Base-by-base conservation (phyloP, 177 flowering plant species). In the Vitis hybrid region DNA sequence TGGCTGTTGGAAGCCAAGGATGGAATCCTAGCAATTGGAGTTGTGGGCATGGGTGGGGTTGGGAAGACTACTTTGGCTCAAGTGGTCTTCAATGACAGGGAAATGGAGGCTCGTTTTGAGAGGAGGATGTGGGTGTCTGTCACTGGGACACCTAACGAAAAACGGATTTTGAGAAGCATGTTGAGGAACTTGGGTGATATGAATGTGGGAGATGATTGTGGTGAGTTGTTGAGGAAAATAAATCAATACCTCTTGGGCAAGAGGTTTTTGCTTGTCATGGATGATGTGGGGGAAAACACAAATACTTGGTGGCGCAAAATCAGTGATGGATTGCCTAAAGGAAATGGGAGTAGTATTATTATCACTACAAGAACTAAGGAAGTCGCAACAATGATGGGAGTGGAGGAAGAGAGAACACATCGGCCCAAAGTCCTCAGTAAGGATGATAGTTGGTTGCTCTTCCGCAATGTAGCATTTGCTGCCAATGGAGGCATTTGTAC, bases 21-120 rank as follows among this genome's bases (percentile, higher is more conserved):
- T 9, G 79, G 68, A 18, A 63, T 77, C 21, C 70, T 74, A 5
- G 67, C 70, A 1, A 73, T 84, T 50, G 84, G 83, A 10, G 65
- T 82, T 49, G 83, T 83, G 5, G 89, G 89, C 2, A 84, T 86
- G 87, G 89, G 89, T 4, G 89, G 87, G 4, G 52, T 84, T 18
- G 87, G 89, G 17, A 86, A 86, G 64, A 84, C 87, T 9, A 86
- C 85, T 0, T 50, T 73, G 49, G 87, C 87, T 49, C 80, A 82
- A 61, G 69, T 58, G 62, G 82, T 84, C 4, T 86, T 75, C 73
- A 84, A 80, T 63, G 82, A 78, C 12, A 63, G 70, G 62, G 63
- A 70, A 51, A 63, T 81, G 1, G 84, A 74, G 41, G 66, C 67
- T 8, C 70, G 51, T n/a, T 84, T 79, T 57, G 85, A 86, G 10